Percentiles rank a stretch among this genome's conserved stretches.
phyloP scores from a whole-genome alignment of 1,284 basidiomycete species.

The Boletus semigastroideus region DNA sequence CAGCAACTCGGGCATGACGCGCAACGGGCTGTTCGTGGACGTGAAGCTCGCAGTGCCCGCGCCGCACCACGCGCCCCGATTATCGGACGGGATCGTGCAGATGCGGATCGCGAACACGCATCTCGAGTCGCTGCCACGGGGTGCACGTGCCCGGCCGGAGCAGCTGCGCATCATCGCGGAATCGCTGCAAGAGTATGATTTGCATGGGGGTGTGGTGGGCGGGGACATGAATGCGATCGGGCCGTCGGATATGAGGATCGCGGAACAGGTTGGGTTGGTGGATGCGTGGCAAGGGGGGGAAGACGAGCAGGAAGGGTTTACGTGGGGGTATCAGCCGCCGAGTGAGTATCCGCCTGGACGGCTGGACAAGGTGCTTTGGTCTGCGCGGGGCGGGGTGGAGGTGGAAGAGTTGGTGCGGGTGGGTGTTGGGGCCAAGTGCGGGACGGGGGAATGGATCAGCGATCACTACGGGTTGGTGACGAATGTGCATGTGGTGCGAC shows the following conservation, averaged over 20 bases:
- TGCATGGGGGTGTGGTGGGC: slow-evolving; percentile 57
- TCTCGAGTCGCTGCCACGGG: slow-evolving; percentile 56
- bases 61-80: slow-evolving; percentile 23
- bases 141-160: slow-evolving; percentile 43
- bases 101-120: slow-evolving; percentile 68
- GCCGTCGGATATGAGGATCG: slow-evolving; percentile 42
- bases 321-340: slow-evolving; percentile 66
- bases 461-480: slow-evolving; percentile 65
- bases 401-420: slow-evolving; percentile 53
- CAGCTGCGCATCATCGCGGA: slow-evolving; percentile 54
- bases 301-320: slow-evolving; percentile 46
- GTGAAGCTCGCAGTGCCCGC: slow-evolving; percentile 44
- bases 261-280: slow-evolving; percentile 43
- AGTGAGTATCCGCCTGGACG: slow-evolving; percentile 46
- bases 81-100: slow-evolving; percentile 38
- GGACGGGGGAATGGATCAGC: slow-evolving; percentile 50
- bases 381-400: slow-evolving; percentile 43
- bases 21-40: slow-evolving; percentile 59
- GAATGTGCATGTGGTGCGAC: slow-evolving; percentile 38
- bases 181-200: slow-evolving; percentile 43
- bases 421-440: slow-evolving; percentile 50
- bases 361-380: slow-evolving; percentile 66
- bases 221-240: slow-evolving; percentile 72
- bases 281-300: slow-evolving; percentile 54
- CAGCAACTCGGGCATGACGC: slow-evolving; percentile 46